phyloP scores from a whole-genome alignment of 2,329 filamentous ascomycete genomes.

The Aspergillus fumigatiaffinis region DNA sequence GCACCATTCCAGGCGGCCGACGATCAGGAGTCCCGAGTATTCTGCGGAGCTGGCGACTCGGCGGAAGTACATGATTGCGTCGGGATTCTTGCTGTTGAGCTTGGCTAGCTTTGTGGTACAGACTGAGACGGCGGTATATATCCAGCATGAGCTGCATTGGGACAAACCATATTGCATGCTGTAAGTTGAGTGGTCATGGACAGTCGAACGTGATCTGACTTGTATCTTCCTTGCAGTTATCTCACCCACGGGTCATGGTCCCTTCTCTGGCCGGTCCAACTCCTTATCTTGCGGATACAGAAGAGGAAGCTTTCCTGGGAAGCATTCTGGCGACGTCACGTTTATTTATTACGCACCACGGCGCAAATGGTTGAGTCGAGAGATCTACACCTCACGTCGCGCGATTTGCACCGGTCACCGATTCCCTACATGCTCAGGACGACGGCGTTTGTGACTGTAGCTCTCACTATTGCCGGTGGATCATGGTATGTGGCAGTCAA shows the following conservation, averaged over 20 bases:
- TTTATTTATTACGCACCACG: constrained; percentile 60
- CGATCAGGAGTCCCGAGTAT: constrained; percentile 71
- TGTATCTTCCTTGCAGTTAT: constrained; percentile 48
- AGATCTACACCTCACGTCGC: constrained; percentile 59
- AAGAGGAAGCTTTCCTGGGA: constrained; percentile 75
- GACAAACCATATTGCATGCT: constrained; percentile 99
- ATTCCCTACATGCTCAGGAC: constrained; percentile 72
- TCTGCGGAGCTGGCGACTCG: constrained; percentile 62
- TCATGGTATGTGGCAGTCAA: constrained; percentile 96
- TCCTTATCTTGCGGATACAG: constrained; percentile 74
- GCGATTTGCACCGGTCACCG: constrained; percentile 44
- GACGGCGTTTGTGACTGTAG: constrained; percentile 76
- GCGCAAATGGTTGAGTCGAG: constrained; percentile 83
- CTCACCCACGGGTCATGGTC: constrained; percentile 94
- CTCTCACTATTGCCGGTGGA: constrained; percentile 83
- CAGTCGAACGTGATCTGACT: background rate
- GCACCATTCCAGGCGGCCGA: constrained; percentile 55
- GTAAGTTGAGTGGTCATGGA: constrained; percentile 44
- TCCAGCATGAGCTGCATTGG: constrained; percentile 89
- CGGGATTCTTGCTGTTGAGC: constrained; percentile 75
- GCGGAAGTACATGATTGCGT: constrained; percentile 82
- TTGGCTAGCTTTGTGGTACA: constrained; percentile 87
- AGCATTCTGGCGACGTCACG: constrained; percentile 76
- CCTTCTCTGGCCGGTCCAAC: constrained; percentile 80
- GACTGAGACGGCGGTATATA: constrained; percentile 92